These are phyloP conservation scores for Chytriomyces hyalinus DNA, from an alignment of 192 early-diverging fungal species.

Conservation along the genomic window DNA sequence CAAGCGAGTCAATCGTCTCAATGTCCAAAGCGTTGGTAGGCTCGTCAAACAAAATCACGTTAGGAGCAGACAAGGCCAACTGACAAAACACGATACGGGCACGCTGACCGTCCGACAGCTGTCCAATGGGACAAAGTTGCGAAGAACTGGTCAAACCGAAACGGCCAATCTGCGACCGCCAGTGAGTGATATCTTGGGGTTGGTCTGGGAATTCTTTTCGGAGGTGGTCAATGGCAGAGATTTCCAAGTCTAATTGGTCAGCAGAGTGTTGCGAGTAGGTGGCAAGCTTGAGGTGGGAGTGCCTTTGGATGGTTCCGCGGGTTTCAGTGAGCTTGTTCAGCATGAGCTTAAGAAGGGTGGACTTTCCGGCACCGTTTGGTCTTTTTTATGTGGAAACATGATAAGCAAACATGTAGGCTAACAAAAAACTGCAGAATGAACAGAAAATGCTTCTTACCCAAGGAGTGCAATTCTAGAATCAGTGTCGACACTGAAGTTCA, in stretches of 20 bases:
- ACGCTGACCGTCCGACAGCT: conserved; percentile 93
- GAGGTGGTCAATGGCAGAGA: conserved; percentile 91
- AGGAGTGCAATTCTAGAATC: conserved; percentile 98
- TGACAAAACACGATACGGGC: conserved; percentile 97
- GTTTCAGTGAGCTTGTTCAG: conserved; percentile 83
- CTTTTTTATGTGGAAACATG: conserved; percentile 46
- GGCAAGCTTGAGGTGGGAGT: conserved; percentile 91
- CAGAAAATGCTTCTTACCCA: conserved; percentile 63
- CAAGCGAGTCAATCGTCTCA: conserved; percentile 90
- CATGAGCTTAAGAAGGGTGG: conserved; percentile 98
- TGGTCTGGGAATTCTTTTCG: conserved; percentile 79
- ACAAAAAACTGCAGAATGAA: background rate
- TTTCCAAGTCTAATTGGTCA: conserved; percentile 90
- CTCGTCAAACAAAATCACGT: conserved; percentile 97
- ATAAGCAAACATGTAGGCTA: conserved; percentile 72
- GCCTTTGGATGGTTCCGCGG: conserved; percentile 82
- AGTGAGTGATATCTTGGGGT: conserved; percentile 83
- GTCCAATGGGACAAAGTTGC: conserved; percentile 88
- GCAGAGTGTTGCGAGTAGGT: conserved; percentile 98
- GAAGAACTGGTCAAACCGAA: conserved; percentile 93
- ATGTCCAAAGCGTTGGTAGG: conserved; percentile 95
- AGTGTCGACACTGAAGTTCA: conserved; percentile 96
- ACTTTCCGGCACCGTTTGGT: conserved; percentile 86
- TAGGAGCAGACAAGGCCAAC: conserved; percentile 84
- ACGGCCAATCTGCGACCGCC: conserved; percentile 89